These are phyloP conservation scores for Austropuccinia psidii DNA, from an alignment of 1,284 basidiomycete species.

Conservation along the genomic window DNA sequence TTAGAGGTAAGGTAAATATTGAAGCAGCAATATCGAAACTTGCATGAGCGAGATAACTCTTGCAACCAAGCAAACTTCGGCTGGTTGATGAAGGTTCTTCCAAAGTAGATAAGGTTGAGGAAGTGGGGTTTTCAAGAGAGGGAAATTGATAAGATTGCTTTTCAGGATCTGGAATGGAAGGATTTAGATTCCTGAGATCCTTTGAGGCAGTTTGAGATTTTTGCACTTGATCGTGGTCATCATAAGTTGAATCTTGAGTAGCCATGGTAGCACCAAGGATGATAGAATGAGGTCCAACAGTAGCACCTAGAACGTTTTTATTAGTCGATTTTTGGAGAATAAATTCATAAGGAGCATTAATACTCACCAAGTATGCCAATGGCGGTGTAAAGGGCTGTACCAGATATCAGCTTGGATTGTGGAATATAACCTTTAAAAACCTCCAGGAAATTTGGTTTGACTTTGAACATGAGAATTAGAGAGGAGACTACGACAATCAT, in stretches of 20 bases:
- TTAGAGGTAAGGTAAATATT: slow-evolving; percentile 30
- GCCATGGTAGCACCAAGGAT: slow-evolving; percentile 23
- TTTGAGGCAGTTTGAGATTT: too few species aligned
- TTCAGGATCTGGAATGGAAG: not conserved
- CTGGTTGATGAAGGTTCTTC: not conserved
- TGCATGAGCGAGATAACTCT: slow-evolving; percentile 31
- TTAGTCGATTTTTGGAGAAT: not conserved
- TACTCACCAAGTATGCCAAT: slow-evolving; percentile 29
- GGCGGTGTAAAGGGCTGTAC: slow-evolving; percentile 17
- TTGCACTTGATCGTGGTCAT: not conserved
- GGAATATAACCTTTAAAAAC: slow-evolving; percentile 19
- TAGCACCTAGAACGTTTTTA: not conserved
- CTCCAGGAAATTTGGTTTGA: slow-evolving; percentile 7
- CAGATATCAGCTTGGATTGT: not conserved
- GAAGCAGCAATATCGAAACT: slow-evolving; percentile 34
- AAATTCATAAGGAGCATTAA: not conserved
- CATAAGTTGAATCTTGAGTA: slow-evolving; percentile 13
- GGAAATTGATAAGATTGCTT: not conserved
- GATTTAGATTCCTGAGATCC: too few species aligned
- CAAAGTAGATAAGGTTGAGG: not conserved
- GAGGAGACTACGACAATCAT: slow-evolving; percentile 27
- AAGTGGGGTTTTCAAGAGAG: not conserved
- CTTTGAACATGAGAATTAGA: slow-evolving; percentile 25
- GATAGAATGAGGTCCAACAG: slow-evolving; percentile 32
- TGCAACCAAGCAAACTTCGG: not conserved